Evolutionary conservation across 495 filamentous ascomycete species (phyloP), one percentile per base, ranked within the genome.

Genomic region (Xylaria intraflava): DNA sequence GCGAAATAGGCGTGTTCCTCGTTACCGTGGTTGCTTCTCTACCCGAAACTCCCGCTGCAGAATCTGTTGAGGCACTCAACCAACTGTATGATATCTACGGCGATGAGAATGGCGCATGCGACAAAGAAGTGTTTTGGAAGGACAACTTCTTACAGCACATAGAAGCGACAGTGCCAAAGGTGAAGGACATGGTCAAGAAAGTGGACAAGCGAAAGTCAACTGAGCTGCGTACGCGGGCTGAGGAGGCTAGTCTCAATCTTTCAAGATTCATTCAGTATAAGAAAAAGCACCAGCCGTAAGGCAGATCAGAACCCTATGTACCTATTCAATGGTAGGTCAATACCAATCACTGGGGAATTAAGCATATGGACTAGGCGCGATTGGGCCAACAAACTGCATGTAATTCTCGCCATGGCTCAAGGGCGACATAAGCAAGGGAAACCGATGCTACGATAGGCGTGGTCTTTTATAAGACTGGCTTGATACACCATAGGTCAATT

Each of bases 11-110:
- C 16, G 68, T 79, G 14, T 84, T 84, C 62, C 65, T 85, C 40
- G 58, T 84, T 42, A 78, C 78, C 1, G 57, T 79, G 7, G 61
- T 83, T 14, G 61, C 69, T 23, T 54, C 52, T 10, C 60, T 73
- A 8, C 70, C 77, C 7, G 66, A 73, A n/a, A 70, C 73, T 2
- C 65, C 76, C 0, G 60, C 74, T 5, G 78, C 74, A 6, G 76
- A 82, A 30, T 59, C 69, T 3, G 69, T 84, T 17, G 81, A 84
- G 63, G 76, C 77, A 11, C 62, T 85, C 33, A 79, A 84, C 62
- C 76, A 82, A 59, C 51, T 85, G 19, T 81, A 81, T 55, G 82
- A 84, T 44, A 75, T 84, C 30, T 85, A 85, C 57, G 76, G 76
- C 6, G 82, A 85, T 49, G 75, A 78, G 51, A 69, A 69, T 14